Percentiles rank a stretch among this genome's conserved stretches.
Conservation (phyloP, 352 stramenopile genomes). For the Phytophthora tubulina region DNA sequence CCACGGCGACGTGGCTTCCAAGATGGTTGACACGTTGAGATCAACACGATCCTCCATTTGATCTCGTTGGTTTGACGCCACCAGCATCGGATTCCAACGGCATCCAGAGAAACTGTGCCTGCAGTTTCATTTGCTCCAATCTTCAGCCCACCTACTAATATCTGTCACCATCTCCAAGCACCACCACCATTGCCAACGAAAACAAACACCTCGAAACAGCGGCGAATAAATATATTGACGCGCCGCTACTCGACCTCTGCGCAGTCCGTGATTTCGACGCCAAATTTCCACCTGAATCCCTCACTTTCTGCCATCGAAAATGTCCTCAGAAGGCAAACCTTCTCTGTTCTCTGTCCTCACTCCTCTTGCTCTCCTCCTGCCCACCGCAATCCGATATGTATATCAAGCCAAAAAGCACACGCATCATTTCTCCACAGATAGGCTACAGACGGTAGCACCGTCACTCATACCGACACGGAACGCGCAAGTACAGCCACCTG, state of each 20-base stretch:
- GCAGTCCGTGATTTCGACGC: constrained; percentile 23
- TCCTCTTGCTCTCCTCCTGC: constrained; percentile 28
- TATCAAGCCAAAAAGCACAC: constrained; percentile 44
- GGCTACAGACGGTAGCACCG: constrained; percentile 28
- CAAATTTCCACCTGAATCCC: constrained; percentile 25
- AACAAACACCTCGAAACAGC: constrained; percentile 27
- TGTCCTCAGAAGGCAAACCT: constrained; percentile 28
- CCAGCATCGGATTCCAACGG: constrained; percentile 14
- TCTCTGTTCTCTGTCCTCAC: constrained; percentile 7
- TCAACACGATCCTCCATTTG: too few species aligned
- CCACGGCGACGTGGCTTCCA: constrained; percentile 15
- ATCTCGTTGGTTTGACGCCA: constrained; percentile 20
- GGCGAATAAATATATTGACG: constrained; percentile 61
- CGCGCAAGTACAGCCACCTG: constrained; percentile 70
- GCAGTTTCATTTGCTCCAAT: neutral
- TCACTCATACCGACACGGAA: constrained; percentile 63
- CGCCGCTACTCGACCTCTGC: constrained; percentile 32
- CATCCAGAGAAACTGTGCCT: too few species aligned
- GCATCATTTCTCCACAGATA: constrained; percentile 42
- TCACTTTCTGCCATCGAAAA: constrained; percentile 52
- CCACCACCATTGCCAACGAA: constrained; percentile 11
- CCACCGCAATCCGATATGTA: constrained; percentile 41
- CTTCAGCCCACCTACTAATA: neutral
- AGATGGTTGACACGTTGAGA: neutral
- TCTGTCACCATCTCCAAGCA: neutral